Conservation (phyloP, 2,329 filamentous ascomycete species). For the Fusarium sp. region DNA sequence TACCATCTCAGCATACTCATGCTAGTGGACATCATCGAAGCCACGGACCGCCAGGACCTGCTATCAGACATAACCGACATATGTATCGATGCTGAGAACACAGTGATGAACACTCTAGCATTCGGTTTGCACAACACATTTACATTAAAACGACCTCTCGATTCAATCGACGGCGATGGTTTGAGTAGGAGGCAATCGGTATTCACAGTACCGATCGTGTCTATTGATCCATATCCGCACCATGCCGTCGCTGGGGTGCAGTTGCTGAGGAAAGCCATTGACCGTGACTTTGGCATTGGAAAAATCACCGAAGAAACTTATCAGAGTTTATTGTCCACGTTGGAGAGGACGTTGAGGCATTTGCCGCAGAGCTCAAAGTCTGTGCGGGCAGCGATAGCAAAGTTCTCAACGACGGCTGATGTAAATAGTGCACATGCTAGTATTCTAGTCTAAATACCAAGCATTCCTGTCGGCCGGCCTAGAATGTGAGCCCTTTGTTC, state of each 20-base stretch:
- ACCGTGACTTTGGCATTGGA: constrained; percentile 38
- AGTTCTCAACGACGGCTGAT: constrained; percentile 23
- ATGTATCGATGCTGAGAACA: constrained; percentile 42
- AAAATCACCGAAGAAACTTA: constrained; percentile 43
- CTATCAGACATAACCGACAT: constrained; percentile 37
- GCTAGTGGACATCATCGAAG: constrained; percentile 44
- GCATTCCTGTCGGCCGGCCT: not conserved
- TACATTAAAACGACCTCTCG: constrained; percentile 16
- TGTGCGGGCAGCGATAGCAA: constrained; percentile 42
- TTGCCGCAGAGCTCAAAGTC: constrained; percentile 46
- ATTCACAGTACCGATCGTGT: constrained; percentile 42
- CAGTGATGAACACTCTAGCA: constrained; percentile 45
- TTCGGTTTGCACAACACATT: constrained; percentile 45
- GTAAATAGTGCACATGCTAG: not conserved
- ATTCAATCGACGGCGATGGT: not conserved
- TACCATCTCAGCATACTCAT: constrained; percentile 48
- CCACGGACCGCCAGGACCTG: constrained; percentile 41
- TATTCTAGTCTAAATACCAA: not conserved
- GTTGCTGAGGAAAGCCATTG: constrained; percentile 43
- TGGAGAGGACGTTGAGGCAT: constrained; percentile 40
- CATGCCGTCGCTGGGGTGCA: constrained; percentile 46
- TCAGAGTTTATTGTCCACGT: constrained; percentile 36
- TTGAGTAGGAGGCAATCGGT: not conserved
- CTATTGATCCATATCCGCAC: constrained; percentile 47
- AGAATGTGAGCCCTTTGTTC: no score